Percentiles rank a stretch among this genome's conserved stretches.
Evolutionary conservation across 176 grass and related monocot genomes (phyloP).

Genomic region (Oryza nivara): DNA sequence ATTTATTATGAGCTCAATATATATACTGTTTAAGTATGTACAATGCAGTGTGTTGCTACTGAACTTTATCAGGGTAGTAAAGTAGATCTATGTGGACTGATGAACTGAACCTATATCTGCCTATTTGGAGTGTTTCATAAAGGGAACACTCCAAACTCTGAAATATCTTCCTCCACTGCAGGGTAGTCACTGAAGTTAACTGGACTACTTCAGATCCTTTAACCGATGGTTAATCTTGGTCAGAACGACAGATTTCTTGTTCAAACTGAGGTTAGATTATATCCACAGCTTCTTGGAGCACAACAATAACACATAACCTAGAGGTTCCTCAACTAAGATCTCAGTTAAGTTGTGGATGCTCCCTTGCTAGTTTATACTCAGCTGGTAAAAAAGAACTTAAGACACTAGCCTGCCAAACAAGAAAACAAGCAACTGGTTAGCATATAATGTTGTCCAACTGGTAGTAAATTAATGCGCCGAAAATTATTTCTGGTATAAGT

Average conservation of each 20-base stretch:
- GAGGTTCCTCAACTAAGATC: constrained; percentile 25
- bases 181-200: constrained; percentile 18
- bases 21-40: constrained; percentile 26
- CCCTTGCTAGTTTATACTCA: background rate
- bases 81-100: constrained; percentile 22
- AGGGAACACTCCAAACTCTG: constrained; percentile 15
- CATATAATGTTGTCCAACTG: background rate
- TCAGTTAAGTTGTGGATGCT: background rate
- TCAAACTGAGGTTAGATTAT: constrained; percentile 25
- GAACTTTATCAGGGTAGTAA: constrained; percentile 8
- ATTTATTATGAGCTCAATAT: constrained; percentile 1
- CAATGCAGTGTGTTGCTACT: constrained; percentile 1
- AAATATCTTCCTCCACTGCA: constrained; percentile 25
- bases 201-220: constrained; percentile 33
- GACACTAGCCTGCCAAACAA: constrained; percentile 31
- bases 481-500: background rate
- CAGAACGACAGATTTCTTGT: constrained; percentile 32
- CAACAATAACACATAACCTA: background rate
- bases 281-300: constrained; percentile 17
- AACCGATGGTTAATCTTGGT: constrained; percentile 38
- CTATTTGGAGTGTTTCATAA: constrained; percentile 20
- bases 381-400: constrained; percentile 8
- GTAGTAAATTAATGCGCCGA: background rate
- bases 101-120: constrained; percentile 20
- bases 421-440: background rate